Conservation (phyloP, 2,329 filamentous ascomycete species). For the Colletotrichum sp. region DNA sequence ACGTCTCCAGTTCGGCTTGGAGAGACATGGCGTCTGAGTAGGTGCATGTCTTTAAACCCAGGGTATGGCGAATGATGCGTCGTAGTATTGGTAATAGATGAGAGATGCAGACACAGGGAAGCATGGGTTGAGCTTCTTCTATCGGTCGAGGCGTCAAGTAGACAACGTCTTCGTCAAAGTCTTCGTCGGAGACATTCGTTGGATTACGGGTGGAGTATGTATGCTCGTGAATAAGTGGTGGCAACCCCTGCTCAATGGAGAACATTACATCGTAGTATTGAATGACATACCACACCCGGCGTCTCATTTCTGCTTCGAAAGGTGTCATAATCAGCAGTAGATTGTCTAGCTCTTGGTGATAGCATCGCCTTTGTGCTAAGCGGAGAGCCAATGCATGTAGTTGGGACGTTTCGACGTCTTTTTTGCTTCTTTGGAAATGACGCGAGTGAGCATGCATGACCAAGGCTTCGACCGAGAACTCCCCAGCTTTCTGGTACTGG, state of each 20-base stretch:
- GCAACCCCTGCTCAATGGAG: not conserved
- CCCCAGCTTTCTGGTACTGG: conserved; percentile 47
- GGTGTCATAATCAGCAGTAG: not conserved
- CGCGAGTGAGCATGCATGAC: conserved; percentile 48
- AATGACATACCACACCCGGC: not conserved
- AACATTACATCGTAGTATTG: not conserved
- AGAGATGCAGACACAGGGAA: not conserved
- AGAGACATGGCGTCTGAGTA: not conserved
- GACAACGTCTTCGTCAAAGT: not conserved
- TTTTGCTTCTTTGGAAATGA: not conserved
- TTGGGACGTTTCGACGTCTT: not conserved
- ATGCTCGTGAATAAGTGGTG: not conserved
- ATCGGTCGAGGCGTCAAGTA: not conserved
- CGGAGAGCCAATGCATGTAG: not conserved
- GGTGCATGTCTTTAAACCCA: not conserved
- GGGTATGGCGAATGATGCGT: not conserved
- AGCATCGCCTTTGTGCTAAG: not conserved
- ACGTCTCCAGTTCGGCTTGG: not conserved
- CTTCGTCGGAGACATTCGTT: not conserved
- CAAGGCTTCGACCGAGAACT: conserved; percentile 54
- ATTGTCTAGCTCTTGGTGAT: not conserved
- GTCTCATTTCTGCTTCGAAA: not conserved
- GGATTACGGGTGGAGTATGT: not conserved
- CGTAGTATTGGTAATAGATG: not conserved
- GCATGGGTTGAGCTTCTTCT: not conserved